Base-by-base conservation (phyloP, 352 stramenopile species). In the Phytophthora chlamydospora region DNA sequence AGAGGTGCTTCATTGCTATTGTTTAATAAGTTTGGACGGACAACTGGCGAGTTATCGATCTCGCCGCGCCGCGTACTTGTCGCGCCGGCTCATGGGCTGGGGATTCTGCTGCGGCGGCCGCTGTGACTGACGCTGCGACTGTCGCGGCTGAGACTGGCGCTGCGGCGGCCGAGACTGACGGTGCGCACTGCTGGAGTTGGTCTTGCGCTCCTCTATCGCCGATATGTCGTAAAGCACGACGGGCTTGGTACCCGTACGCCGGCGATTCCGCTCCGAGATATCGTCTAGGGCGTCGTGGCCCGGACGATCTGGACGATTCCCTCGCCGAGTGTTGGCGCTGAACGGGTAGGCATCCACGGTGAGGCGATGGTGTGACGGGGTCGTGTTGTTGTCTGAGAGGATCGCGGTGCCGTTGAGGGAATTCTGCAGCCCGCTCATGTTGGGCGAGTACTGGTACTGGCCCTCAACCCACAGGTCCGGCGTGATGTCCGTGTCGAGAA, bases 331-430 rank as follows among this genome's bases (percentile, higher is more conserved):
- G 14, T 62, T 61, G 24, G 38, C 34, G 32, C 48, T 57, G 29
- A 64, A 64, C 40, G 70, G 42, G 10, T 65, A 68, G 10, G 54
- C 66, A 11, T 78, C 69, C 16, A 77, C 69, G 14, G 69, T 77
- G 41, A 69, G 42, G 44, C 70, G 66, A 16, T 66, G 53, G 41
- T 62, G 53, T 24, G 48, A 53, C 29, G 61, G 40, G 21, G 58
- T 61, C 17, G 72, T 78, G n/a, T 75, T 58, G 17, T 75, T 70
- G 35, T 78, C 72, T 16, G 68, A 76, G n/a, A 80, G 51, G 46
- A 80, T 78, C 3, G 53, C 68, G 5, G 72, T 78, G 14, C 66
- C 65, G 17, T 63, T 74, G 42, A 78, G 41, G 0, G 72, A 72
- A 24, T 56, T 65, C 35, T 68, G 47, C 27, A 71, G 21, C 11